Evolutionary conservation across 2,329 filamentous ascomycete genomes (phyloP), one percentile per base, ranked within the genome.

Genomic region (Chrysoporthe austroafricana): DNA sequence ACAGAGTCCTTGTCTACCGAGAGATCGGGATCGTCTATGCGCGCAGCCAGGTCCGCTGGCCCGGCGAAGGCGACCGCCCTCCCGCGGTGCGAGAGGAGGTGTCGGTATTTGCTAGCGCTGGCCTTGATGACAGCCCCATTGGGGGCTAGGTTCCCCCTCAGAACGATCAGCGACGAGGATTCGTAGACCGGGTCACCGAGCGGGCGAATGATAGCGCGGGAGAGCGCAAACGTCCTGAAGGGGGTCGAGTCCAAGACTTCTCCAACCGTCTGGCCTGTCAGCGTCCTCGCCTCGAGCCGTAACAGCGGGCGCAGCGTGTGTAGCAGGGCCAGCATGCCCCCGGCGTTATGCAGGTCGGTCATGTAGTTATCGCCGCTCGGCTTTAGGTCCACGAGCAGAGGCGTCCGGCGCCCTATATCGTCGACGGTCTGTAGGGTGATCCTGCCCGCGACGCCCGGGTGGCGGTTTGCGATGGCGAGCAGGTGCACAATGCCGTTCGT

Each of bases 111-210:
- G 9, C 80, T 83, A 0, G 94, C 94, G 0, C 93, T 97, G 71
- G 97, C 96, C 75, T 97, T 97, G 68, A 94, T 91, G 0, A 97
- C 92, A 0, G 94, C 92, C 8, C 94, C 94, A 0, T 88, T 86
- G 0, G 94, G 93, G 0, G 93, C 92, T 0, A 97, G 85, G 73
- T 97, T 97, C 0, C 94, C 94, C 16, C 85, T 85, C 0, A 97
- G 83, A 54, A 97, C 93, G 73, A 94, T 91, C 4, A 97, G 85
- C 69, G 95, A 92, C 0, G 94, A 94, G 0, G 88, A 88, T 0
- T 86, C 77, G 75, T 97, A 94, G 72, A 97, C 89, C 0, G 85
- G 85, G 0, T 78, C 68, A 26, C 84, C 79, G 9, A 97, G 82
- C 0, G 90, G 87, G 14, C 91, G 88, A 75, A 97, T 93, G 34